Base-by-base conservation (phyloP, 1,284 basidiomycete species). In the Ceratobasidium sp. region DNA sequence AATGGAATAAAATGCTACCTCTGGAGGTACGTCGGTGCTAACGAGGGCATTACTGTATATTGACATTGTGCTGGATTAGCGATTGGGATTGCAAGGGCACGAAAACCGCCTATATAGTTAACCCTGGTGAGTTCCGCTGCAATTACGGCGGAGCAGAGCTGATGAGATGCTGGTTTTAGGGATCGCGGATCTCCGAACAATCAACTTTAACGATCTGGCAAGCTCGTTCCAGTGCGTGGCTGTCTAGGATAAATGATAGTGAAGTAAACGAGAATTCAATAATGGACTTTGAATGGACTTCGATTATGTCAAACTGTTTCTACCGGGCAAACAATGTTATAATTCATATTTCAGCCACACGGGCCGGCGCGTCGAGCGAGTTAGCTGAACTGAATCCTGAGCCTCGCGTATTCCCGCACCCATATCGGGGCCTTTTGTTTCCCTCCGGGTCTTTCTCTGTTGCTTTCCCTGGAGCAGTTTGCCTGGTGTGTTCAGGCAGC, bases 161-260 rank as follows among this genome's bases (percentile, higher is more conserved):
- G 29, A 19, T 60, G 29, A 51, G 22, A 11, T 24, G 17, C 17
- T 47, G 27, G 17, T 22, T 56, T 31, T 33, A 41, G 57, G 60
- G 69, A 57, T 15, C 22, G 56, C 22, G 31, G n/a, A 72, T 24
- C 44, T 72, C 15, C 15, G 15, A 9, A n/a, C 17, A 4, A 48
- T 47, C 57, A 72, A 72, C 19, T 72, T 72, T 47, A 62, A 60
- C 36, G 33, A 62, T 22, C 29, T 24, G 45, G 57, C 45, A 29
- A 60, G 69, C 31, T 72, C 69, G 14, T 72, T 72, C 33, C 31
- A 41, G 19, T 72, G 69, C 48, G 48, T 27, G 19, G 45, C 56
- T n/a, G 56, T 41, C 36, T 41, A 41, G 11, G 6, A 11, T 41
- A 11, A 11, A 11, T 11, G 11, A 41, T 41, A 41, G 4, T 41